Evolutionary conservation across 495 filamentous ascomycete species (phyloP).

Genomic region (Penicillium bialowiezense): DNA sequence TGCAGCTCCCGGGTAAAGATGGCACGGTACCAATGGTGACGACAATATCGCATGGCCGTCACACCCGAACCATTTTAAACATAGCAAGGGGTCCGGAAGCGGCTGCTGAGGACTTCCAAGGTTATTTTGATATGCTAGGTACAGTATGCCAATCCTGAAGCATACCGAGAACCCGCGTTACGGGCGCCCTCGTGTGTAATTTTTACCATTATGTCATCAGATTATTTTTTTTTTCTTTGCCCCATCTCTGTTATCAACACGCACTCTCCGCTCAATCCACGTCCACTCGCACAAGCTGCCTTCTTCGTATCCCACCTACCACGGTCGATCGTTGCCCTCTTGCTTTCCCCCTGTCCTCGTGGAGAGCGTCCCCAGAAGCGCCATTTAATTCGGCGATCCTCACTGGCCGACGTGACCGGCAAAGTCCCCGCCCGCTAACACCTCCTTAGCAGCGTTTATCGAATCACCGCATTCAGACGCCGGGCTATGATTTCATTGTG

Average conservation of each 20-base stretch:
- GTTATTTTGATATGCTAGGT: constrained; percentile 4
- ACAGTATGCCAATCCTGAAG: constrained; percentile 17
- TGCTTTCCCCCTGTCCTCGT: constrained; percentile 16
- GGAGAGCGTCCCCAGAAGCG: constrained; percentile 24
- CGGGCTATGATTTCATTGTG: constrained; percentile 23
- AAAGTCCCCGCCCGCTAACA: constrained; percentile 15
- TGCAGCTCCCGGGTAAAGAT: constrained; percentile 2
- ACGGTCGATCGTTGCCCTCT: constrained; percentile 15
- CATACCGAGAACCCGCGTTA: constrained; percentile 2
- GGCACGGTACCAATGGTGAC: neutral
- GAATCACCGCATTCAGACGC: constrained; percentile 19
- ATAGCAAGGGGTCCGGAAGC: constrained; percentile 23
- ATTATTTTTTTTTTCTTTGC: neutral
- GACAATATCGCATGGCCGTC: constrained; percentile 1
- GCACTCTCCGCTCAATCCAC: constrained; percentile 6
- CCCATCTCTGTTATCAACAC: constrained; percentile 11
- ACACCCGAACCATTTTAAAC: constrained; percentile 1
- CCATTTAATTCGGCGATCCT: constrained; percentile 25
- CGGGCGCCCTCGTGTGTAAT: neutral
- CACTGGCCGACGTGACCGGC: constrained; percentile 13
- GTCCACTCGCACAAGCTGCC: constrained; percentile 25
- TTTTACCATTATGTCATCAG: constrained; percentile 23
- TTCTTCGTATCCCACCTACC: constrained; percentile 17
- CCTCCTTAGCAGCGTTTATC: constrained; percentile 12
- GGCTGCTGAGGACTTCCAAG: constrained; percentile 12